Base-by-base conservation (phyloP, 768 basidiomycete species). In the Trametes sanguinea region DNA sequence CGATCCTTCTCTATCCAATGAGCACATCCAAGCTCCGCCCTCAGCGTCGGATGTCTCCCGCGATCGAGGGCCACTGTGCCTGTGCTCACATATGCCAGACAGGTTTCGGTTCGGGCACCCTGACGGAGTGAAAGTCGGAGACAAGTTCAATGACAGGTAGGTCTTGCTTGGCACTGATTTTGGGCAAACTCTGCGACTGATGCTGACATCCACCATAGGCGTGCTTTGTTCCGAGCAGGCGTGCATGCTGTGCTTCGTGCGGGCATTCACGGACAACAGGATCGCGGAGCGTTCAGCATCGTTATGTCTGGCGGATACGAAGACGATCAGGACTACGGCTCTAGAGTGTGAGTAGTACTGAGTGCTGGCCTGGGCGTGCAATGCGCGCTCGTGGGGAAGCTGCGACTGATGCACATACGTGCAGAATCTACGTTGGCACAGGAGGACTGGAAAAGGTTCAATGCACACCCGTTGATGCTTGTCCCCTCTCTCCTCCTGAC, bases 241-340 rank as follows among this genome's bases (percentile, higher is more conserved):
- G 65, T 66, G 1, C 65, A 66, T 44, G 43, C 52, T 2, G 29
- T 22, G 8, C 50, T 61, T 6, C 39, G 63, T 4, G 44, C 53
- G 3, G 67, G 67, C 6, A 68, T 68, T 3, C 57, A 51, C 27
- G 67, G 67, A 4, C 42, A 35, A 27, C 39, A 61, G 35, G 46
- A 52, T 16, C 13, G 40, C 8, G 67, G 67, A 2, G 64, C 64
- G 4, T 65, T 37, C 39, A 65, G 64, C 51, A 54, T 68, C 37
- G 64, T 60, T 9, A 40, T 68, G 55, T 57, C 61, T 0, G 64
- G 58, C 0, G 50, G 47, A 13, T 68, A 68, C 42, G 64, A 65
- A 42, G 64, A 68, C 37, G 67, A 68, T 42, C 30, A 17, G 2
- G 67, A 68, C 42, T 13, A 54, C 5, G 67, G 67, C 13, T 33